Base-by-base conservation (phyloP, 169 alveolate species). In the Plasmodium sp. region DNA sequence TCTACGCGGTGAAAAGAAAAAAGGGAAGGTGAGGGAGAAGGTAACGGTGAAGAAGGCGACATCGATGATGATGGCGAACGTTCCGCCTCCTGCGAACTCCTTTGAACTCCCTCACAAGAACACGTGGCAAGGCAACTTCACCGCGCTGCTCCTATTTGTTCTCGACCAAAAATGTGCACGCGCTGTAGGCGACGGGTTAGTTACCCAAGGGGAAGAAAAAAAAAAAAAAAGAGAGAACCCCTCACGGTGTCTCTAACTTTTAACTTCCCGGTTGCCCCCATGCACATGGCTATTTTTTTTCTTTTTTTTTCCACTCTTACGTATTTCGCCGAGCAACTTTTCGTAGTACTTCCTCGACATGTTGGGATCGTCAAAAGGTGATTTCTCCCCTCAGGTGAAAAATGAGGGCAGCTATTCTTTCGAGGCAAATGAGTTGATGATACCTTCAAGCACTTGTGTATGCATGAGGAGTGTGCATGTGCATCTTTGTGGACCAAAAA, bases 261-360 rank as follows among this genome's bases (percentile, higher is more conserved):
- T 75, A 4, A n/a, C n/a, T 22, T 75, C 10, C 48, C n/a, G 3
- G 5, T 62, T 62, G 7, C 36, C 75, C 27, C 27, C 31, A 14
- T 48, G 10, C n/a, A 74, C 39, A n/a, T 73, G 36, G 14, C 33
- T 43, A n/a, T 14, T 84, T 84, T 18, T 74, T 48, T 74, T 54
- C 14, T 16, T 14, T 84, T 84, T 18, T 74, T 48, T 74, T 54
- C 14, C 27, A 39, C 6, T 79, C 94, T 88, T 88, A 88, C 94
- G 94, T 22, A 88, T 77, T 39, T 81, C 94, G 62, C 91, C 31
- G 39, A 81, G 45, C 34, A 88, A 80, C 75, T 81, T 77, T 54
- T 88, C 94, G 82, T 88, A 88, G 82, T 88, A 88, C 34, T 88
- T 88, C 81, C 71, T 88, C 45, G 94, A 88, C 88, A 79, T 86